Evolutionary conservation across 257 asterid genomes (phyloP).

Genomic region (Cinchona pubescens): DNA sequence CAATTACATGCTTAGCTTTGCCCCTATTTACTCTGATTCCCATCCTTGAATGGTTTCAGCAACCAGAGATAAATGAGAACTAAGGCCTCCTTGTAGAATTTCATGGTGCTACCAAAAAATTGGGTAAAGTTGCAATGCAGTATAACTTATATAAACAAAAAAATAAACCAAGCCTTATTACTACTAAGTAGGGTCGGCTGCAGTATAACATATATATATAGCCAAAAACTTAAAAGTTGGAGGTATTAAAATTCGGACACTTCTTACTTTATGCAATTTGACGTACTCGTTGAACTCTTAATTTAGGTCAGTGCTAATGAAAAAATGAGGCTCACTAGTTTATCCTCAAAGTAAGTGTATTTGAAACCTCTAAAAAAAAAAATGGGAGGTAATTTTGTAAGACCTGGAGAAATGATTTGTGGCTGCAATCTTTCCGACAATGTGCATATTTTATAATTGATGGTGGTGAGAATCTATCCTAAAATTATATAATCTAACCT

Average conservation of each 20-base stretch:
- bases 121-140: too few relatives aligned
- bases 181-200: too few relatives aligned
- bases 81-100: not conserved
- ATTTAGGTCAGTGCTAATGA: not conserved
- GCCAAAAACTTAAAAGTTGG: not conserved
- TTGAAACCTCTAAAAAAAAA: too few relatives aligned
- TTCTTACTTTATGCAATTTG: not conserved
- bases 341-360: too few relatives aligned
- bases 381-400: too few relatives aligned
- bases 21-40: not conserved
- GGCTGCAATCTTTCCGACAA: not conserved
- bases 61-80: not conserved
- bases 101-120: too few relatives aligned
- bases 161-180: too few relatives aligned
- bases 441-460: not conserved
- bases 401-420: not conserved
- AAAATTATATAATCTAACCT: too few relatives aligned
- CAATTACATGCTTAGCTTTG: not conserved
- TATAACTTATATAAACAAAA: too few relatives aligned
- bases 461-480: not conserved
- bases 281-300: not conserved
- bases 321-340: not conserved
- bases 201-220: not conserved
- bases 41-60: not conserved
- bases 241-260: not conserved